phyloP scores from a whole-genome alignment of 2,329 filamentous ascomycete genomes.

The Verticillium zaregamsianum region DNA sequence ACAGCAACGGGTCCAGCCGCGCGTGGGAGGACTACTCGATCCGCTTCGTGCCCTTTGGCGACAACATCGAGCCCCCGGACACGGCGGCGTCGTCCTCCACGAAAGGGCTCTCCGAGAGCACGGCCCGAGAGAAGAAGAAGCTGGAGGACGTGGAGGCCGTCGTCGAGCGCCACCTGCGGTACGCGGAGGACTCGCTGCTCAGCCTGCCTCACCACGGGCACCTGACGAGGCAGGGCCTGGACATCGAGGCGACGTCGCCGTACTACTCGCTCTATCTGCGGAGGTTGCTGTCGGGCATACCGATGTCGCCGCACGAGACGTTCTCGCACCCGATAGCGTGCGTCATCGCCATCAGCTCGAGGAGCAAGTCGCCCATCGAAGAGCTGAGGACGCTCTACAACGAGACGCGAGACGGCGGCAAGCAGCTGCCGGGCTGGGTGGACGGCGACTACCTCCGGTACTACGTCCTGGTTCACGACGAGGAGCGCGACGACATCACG shows the following conservation, averaged over 20 bases:
- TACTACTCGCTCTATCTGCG: conserved; percentile 85
- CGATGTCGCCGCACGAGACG: conserved; percentile 81
- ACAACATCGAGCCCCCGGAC: conserved; percentile 49
- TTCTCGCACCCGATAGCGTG: conserved; percentile 93
- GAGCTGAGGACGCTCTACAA: conserved; percentile 79
- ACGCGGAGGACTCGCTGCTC: conserved; percentile 60
- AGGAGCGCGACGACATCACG: conserved; percentile 88
- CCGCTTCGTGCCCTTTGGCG: conserved; percentile 72
- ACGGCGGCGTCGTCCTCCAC: conserved; percentile 26
- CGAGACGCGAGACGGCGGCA: conserved; percentile 74
- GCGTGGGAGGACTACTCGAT: conserved; percentile 87
- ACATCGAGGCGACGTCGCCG: conserved; percentile 58
- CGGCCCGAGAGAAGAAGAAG: conserved; percentile 15
- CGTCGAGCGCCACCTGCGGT: conserved; percentile 73
- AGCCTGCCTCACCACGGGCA: conserved; percentile 30
- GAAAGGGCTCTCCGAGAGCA: conserved; percentile 21
- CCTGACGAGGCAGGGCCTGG: conserved; percentile 35
- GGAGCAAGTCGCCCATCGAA: conserved; percentile 78
- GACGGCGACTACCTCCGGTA: conserved; percentile 91
- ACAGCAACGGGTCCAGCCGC: conserved; percentile 81
- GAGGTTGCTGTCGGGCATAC: conserved; percentile 73
- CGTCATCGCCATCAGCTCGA: conserved; percentile 91
- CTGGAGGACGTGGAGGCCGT: conserved; percentile 72
- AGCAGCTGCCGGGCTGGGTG: conserved; percentile 76
- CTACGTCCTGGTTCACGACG: conserved; percentile 94